Evolutionary conservation across 2,329 filamentous ascomycete genomes (phyloP), one percentile per base, ranked within the genome.

Genomic region (Xylariaceae sp.): DNA sequence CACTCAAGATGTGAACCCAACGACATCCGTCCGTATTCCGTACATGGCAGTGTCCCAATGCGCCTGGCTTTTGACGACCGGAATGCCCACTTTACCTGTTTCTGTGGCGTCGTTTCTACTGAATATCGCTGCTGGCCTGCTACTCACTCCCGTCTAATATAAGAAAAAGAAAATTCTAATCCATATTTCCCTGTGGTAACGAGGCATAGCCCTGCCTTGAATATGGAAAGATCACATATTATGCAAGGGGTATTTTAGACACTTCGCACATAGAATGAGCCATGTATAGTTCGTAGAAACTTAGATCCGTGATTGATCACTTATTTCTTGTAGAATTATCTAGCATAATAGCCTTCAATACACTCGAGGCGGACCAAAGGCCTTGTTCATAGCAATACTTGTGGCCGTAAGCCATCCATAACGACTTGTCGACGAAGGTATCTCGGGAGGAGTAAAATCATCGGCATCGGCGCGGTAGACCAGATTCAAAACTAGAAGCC

Each of bases 401-500:
- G 13, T 47, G 19, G 22, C 30, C 21, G 39, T 51, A n/a, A 47
- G 47, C 26, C 21, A 21, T 30, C 34, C 22, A 37, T 37, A 26
- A 40, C 19, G 21, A 36, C 48, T 10, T 47, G 19, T 36, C 36
- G 22, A 15, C 32, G n/a, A 47, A 45, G 12, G 7, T 15, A 43
- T 30, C 18, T 30, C 29, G 30, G 12, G 30, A 32, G 21, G 37
- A 19, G n/a, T n/a, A 18, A 36, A 26, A 15, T 45, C 32, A 39
- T 39, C 43, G 18, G 40, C 32, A n/a, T 29, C 34, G 18, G 41
- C 26, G 32, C 36, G 39, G 13, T 26, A 42, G 26, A 29, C 42
- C n/a, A 21, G 32, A 36, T 50, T 43, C 36, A 32, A 39, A n/a
- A 66, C 78, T 81, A 83, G 74, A 83, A 84, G 71, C 85, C 80